Base-by-base conservation (phyloP, 331 rosid genomes). In the Cydonia oblonga region DNA sequence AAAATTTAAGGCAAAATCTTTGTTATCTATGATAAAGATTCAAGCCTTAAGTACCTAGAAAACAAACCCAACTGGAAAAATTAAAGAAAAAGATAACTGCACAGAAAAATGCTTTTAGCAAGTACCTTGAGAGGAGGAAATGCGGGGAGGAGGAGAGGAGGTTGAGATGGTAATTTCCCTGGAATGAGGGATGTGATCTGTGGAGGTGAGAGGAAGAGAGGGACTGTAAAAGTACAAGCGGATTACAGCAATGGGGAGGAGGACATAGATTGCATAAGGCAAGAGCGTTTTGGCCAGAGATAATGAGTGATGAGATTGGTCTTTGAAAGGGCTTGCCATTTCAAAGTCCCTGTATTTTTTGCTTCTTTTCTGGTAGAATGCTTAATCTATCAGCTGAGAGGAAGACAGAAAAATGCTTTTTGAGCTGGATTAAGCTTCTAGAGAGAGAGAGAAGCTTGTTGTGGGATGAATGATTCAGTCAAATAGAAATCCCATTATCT, bases 211-310 rank as follows among this genome's bases (percentile, higher is more conserved):
- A 68, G 83, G 78, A 51, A 87, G 76, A 38, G 72, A 64, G 7
- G 82, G 60, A 61, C 85, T 82, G 77, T 84, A 75, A 4, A 81
- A 83, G 78, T 76, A 90, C 0, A 87, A 67, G 56, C 82, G 79
- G 68, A 90, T 16, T 26, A 92, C 60, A 52, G 87, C 84, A 19
- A 90, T 22, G 24, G 92, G 86, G 72, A 87, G 71, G 46, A 90
- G 12, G 44, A 79, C 85, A 58, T 68, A 90, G 32, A 92, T 24
- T 33, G 63, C 58, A 78, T 83, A 92, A 3, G 86, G 84, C 40
- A 90, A 62, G 81, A 90, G 64, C 78, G 66, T 85, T 66, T 60
- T 89, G 49, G 75, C 54, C 69, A 80, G 49, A 51, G 76, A 42
- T 40, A 40, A 40, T 42, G 49, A 75, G 40, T 49, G 40, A 7